These are phyloP conservation scores for Hebeloma cylindrosporum DNA, from an alignment of 768 basidiomycete species.

Conservation along the genomic window DNA sequence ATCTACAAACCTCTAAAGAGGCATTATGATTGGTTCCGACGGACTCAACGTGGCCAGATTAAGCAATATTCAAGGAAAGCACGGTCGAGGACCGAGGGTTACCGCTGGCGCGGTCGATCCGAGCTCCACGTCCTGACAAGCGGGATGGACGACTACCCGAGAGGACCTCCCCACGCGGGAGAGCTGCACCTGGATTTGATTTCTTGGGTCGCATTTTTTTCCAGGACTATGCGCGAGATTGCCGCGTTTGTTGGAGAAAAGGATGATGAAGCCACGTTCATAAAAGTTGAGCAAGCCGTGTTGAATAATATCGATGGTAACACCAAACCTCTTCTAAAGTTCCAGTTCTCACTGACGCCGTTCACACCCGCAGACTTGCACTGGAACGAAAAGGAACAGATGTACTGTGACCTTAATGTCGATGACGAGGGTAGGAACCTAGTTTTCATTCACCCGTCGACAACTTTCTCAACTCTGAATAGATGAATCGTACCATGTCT, in stretches of 20 bases:
- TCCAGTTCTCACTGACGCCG: conserved; percentile 10
- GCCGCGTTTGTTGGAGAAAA: conserved; percentile 81
- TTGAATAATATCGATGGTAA: conserved; percentile 83
- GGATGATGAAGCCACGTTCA: conserved; percentile 81
- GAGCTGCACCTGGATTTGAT: conserved; percentile 93
- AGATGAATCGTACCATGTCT: conserved; percentile 93
- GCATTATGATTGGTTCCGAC: conserved; percentile 96
- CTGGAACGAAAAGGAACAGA: conserved; percentile 85
- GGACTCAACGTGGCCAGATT: conserved; percentile 91
- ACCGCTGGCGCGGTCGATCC: conserved; percentile 92
- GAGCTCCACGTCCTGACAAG: conserved; percentile 86
- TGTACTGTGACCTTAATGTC: conserved; percentile 92
- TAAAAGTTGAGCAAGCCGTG: conserved; percentile 76
- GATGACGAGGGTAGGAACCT: conserved; percentile 69
- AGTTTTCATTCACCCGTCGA: background rate
- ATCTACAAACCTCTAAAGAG: conserved; percentile 84
- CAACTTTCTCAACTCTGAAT: conserved; percentile 6
- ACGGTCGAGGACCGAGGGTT: conserved; percentile 86
- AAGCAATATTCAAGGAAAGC: conserved; percentile 85
- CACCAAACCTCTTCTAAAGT: no score
- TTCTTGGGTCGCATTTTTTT: conserved; percentile 96
- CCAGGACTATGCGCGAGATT: conserved; percentile 89
- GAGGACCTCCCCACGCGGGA: conserved; percentile 84
- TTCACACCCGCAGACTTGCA: conserved; percentile 66
- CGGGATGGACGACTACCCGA: conserved; percentile 96